These are phyloP conservation scores for Colletotrichum falcatum DNA, from an alignment of 2,329 filamentous ascomycete genomes.

Conservation along the genomic window DNA sequence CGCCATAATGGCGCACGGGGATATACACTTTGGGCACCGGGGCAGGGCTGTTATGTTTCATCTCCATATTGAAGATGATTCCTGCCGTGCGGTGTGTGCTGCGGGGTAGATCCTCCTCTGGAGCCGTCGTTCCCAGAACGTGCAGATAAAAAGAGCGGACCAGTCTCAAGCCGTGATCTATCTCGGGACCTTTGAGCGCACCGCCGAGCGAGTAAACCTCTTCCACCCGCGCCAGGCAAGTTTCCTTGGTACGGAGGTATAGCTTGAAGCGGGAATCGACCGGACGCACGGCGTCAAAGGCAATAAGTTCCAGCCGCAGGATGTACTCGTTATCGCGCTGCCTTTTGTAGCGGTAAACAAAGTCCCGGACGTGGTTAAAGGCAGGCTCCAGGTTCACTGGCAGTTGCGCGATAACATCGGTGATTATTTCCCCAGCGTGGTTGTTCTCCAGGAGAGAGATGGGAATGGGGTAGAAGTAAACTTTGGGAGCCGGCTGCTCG, in stretches of 20 bases:
- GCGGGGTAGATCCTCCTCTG: constrained; percentile 40
- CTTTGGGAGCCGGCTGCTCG: constrained; percentile 40
- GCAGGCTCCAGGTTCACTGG: constrained; percentile 37
- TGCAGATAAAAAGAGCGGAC: constrained; percentile 43
- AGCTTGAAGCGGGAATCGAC: constrained; percentile 51
- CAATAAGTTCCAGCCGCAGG: constrained; percentile 46
- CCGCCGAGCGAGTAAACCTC: constrained; percentile 46
- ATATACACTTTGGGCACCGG: constrained; percentile 51
- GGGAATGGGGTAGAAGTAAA: constrained; percentile 46
- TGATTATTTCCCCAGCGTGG: constrained; percentile 29
- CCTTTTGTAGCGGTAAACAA: constrained; percentile 25
- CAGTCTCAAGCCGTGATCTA: constrained; percentile 38
- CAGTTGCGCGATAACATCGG: constrained; percentile 21
- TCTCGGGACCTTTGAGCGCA: constrained; percentile 17
- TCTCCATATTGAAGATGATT: constrained; percentile 51
- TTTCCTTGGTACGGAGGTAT: constrained; percentile 50
- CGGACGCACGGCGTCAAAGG: constrained; percentile 48
- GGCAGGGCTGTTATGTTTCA: constrained; percentile 36
- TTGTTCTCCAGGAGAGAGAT: constrained; percentile 35
- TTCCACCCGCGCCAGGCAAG: constrained; percentile 46
- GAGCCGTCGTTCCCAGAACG: constrained; percentile 36
- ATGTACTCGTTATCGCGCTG: constrained; percentile 24
- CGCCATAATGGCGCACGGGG: constrained; percentile 51
- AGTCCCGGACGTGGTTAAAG: constrained; percentile 38
- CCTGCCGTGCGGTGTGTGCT: constrained; percentile 49